Conservation (phyloP, 495 filamentous ascomycete genomes). For the Aspergillus nanangensis region DNA sequence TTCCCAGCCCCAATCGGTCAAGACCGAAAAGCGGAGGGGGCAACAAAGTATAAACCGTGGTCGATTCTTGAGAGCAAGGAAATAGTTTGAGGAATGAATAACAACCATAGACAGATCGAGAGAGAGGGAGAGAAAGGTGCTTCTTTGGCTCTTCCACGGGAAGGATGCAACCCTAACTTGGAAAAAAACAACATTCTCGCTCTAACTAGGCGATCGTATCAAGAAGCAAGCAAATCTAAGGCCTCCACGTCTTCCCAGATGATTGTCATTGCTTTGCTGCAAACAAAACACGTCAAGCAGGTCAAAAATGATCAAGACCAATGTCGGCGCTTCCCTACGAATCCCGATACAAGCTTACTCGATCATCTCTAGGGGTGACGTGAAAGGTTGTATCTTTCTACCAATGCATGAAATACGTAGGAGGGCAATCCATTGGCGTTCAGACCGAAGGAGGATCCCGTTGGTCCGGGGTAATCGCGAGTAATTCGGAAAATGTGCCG, state of each 20-base stretch:
- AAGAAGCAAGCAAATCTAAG: neutral
- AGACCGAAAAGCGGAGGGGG: too few species aligned
- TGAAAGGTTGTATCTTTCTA: slow-evolving; percentile 5
- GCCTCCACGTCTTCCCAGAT: neutral
- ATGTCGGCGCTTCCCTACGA: slow-evolving; percentile 9
- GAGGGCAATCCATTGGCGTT: slow-evolving; percentile 1
- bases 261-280: neutral
- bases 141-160: slow-evolving; percentile 9
- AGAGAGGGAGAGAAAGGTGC: too few species aligned
- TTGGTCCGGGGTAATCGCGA: slow-evolving; percentile 2
- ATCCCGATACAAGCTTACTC: too few species aligned
- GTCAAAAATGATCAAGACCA: slow-evolving; percentile 2
- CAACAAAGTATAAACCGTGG: too few species aligned
- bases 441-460: neutral
- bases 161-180: slow-evolving; percentile 15
- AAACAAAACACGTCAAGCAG: neutral
- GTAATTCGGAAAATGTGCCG: slow-evolving; percentile 6
- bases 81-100: neutral
- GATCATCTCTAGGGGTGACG: slow-evolving; percentile 5
- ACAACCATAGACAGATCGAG: neutral
- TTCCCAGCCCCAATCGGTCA: neutral
- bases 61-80: too few species aligned
- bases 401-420: slow-evolving; percentile 6
- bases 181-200: too few species aligned
- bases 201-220: neutral